Evolutionary conservation across 2,329 filamentous ascomycete species (phyloP).

Genomic region (Domatiomyces catenatus): DNA sequence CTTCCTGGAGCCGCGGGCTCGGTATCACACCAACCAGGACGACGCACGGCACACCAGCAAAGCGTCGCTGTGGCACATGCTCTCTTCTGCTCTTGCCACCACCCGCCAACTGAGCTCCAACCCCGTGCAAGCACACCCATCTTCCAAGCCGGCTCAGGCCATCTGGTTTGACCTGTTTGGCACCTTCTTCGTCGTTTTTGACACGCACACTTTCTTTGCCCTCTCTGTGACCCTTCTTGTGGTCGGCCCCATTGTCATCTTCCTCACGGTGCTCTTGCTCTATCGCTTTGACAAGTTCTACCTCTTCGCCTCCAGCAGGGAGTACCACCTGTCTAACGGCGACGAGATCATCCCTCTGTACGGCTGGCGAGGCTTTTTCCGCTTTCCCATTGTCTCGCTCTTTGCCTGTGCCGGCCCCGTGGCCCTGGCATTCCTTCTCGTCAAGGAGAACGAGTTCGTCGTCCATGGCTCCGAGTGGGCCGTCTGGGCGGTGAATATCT

Average conservation of each 20-base stretch:
- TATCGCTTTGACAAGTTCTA: constrained; percentile 69
- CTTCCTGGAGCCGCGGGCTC: constrained; percentile 70
- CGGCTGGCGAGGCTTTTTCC: constrained; percentile 68
- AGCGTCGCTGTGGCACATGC: constrained; percentile 79
- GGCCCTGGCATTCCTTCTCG: constrained; percentile 57
- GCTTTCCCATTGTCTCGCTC: constrained; percentile 61
- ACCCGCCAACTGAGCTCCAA: constrained; percentile 56
- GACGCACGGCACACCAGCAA: constrained; percentile 57
- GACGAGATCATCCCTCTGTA: constrained; percentile 48
- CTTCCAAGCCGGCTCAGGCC: constrained; percentile 7
- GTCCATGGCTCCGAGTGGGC: constrained; percentile 80
- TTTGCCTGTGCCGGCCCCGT: constrained; percentile 54
- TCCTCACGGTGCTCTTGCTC: constrained; percentile 54
- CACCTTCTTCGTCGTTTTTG: constrained; percentile 59
- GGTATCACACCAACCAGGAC: constrained; percentile 86
- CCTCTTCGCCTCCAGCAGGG: constrained; percentile 55
- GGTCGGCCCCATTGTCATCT: constrained; percentile 57
- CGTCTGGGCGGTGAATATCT: constrained; percentile 77
- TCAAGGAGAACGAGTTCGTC: constrained; percentile 76
- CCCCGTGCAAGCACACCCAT: constrained; percentile 22
- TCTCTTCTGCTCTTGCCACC: constrained; percentile 66
- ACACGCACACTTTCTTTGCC: constrained; percentile 70
- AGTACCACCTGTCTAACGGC: constrained; percentile 44
- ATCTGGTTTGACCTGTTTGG: constrained; percentile 96
- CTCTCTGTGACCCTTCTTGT: constrained; percentile 73